Evolutionary conservation across 257 asterid species (phyloP).

Genomic region (Solanum gandarillasii): DNA sequence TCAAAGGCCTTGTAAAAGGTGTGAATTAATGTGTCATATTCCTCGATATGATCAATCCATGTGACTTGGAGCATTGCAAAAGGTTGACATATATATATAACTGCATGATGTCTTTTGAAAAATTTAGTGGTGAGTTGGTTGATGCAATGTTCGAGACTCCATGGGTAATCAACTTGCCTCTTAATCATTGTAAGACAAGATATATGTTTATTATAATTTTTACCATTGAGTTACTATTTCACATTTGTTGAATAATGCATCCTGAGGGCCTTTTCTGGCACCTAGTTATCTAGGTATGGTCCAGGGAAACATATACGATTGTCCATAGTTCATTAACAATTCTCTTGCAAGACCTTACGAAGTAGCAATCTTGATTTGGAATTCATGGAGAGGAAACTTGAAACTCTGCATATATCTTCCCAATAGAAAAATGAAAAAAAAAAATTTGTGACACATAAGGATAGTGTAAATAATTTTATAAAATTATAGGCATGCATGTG

Average conservation of each 20-base stretch:
- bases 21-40: slow-evolving; percentile 10
- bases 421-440: neutral
- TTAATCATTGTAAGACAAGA: too few relatives aligned
- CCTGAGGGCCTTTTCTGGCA: slow-evolving; percentile 51
- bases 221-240: slow-evolving; percentile 40
- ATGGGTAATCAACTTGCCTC: too few relatives aligned
- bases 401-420: slow-evolving; percentile 37
- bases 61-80: slow-evolving; percentile 15
- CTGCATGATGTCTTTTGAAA: neutral
- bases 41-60: slow-evolving; percentile 58
- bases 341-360: slow-evolving; percentile 23
- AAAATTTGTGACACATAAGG: neutral
- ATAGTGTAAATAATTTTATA: too few relatives aligned
- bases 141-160: too few relatives aligned
- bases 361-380: slow-evolving; percentile 31
- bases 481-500: too few relatives aligned
- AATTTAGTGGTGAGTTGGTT: too few relatives aligned
- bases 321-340: slow-evolving; percentile 30
- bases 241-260: slow-evolving; percentile 31
- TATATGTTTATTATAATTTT: neutral
- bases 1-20: slow-evolving; percentile 31
- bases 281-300: neutral
- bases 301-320: slow-evolving; percentile 43
- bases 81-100: neutral
- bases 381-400: slow-evolving; percentile 37